Evolutionary conservation across 2,329 filamentous ascomycete species (phyloP).

Genomic region (Furcasterigmium sp.): DNA sequence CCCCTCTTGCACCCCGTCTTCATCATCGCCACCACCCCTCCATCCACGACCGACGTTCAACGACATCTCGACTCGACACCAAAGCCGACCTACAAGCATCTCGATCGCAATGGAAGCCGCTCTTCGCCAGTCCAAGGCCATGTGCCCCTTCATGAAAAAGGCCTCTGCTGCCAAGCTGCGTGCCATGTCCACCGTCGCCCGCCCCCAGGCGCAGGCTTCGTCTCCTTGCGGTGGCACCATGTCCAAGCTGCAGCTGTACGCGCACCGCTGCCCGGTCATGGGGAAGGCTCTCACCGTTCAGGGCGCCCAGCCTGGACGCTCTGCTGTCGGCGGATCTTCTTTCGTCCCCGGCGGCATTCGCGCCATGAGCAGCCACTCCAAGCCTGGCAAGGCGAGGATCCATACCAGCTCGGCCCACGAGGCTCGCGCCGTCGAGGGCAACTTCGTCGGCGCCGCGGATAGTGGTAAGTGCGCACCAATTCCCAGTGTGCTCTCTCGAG

Average conservation of each 20-base stretch:
- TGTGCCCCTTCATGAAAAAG: slow-evolving; percentile 97
- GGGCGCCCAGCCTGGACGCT: slow-evolving; percentile 48
- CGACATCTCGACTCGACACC: neutral
- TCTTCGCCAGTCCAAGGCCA: slow-evolving; percentile 88
- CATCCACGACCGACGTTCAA: neutral
- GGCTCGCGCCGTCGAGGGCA: slow-evolving; percentile 68
- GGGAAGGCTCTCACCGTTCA: slow-evolving; percentile 94
- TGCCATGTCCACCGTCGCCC: slow-evolving; percentile 72
- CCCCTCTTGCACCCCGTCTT: neutral
- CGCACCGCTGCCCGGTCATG: slow-evolving; percentile 96
- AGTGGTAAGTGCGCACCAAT: slow-evolving; percentile 34
- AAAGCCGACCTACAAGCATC: neutral
- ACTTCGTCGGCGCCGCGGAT: slow-evolving; percentile 40
- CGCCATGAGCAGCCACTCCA: slow-evolving; percentile 43
- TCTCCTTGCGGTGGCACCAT: slow-evolving; percentile 86
- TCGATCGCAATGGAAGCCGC: slow-evolving; percentile 74
- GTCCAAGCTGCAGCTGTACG: slow-evolving; percentile 93
- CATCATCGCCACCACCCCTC: neutral
- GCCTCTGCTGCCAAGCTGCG: slow-evolving; percentile 88
- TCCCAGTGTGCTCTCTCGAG: neutral
- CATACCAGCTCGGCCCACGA: slow-evolving; percentile 77
- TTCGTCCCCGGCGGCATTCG: slow-evolving; percentile 37
- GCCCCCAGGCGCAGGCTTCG: slow-evolving; percentile 51
- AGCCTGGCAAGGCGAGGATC: slow-evolving; percentile 61
- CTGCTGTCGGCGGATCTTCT: neutral